Evolutionary conservation across 225 moss, liverwort and hornwort genomes (phyloP).

Genomic region (Polytrichum formosum): DNA sequence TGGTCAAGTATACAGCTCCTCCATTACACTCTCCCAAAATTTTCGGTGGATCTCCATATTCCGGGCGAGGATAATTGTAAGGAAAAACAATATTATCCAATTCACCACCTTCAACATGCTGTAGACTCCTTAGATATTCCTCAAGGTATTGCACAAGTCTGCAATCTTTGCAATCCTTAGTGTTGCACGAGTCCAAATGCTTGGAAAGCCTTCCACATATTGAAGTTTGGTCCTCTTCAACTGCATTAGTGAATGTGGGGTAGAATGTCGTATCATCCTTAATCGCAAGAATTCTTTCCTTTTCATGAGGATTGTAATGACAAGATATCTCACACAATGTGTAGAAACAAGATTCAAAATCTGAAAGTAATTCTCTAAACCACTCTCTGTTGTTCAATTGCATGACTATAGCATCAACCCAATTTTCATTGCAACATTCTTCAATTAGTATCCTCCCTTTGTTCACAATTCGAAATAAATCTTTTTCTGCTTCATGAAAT

Average conservation of each 20-base stretch:
- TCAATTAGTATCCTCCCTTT: neutral
- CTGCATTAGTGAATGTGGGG: neutral
- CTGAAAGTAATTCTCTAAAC: neutral
- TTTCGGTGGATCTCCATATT: neutral
- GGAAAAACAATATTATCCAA: neutral
- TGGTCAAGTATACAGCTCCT: neutral
- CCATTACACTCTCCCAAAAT: neutral
- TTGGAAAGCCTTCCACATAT: neutral
- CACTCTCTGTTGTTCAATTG: neutral
- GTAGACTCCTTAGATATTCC: neutral
- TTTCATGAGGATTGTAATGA: neutral
- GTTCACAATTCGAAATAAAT: neutral
- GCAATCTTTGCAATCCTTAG: neutral
- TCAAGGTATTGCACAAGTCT: neutral
- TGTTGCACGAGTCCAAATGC: neutral
- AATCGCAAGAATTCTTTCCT: neutral
- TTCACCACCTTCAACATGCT: neutral
- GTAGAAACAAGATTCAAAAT: neutral
- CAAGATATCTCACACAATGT: neutral
- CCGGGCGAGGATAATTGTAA: neutral
- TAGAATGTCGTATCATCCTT: neutral
- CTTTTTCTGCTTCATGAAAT: neutral
- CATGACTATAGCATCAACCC: neutral
- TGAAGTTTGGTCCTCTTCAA: neutral
- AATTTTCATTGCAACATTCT: neutral